Conservation (phyloP, 2,329 filamentous ascomycete genomes). For the Endocalyx cinctus region DNA sequence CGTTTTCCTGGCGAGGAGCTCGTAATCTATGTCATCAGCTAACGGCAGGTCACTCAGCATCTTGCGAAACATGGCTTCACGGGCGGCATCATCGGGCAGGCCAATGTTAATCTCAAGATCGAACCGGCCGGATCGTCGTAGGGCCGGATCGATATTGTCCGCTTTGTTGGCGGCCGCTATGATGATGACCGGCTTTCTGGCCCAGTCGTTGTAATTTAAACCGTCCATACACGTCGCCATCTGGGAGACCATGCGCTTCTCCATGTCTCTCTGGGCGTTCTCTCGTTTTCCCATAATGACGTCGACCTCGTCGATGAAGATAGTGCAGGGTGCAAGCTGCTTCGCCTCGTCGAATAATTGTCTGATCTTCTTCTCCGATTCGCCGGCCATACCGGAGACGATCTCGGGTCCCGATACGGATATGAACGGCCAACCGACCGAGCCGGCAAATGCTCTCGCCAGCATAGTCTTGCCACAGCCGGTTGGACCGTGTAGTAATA, state of each 20-base stretch:
- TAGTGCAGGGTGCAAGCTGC: conserved; percentile 76
- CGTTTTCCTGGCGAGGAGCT: conserved; percentile 71
- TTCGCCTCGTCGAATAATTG: conserved; percentile 87
- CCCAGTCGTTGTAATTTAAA: conserved; percentile 65
- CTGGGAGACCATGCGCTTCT: conserved; percentile 79
- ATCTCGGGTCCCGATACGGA: conserved; percentile 77
- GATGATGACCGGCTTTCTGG: conserved; percentile 74
- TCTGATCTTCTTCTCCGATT: conserved; percentile 81
- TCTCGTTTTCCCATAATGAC: conserved; percentile 84
- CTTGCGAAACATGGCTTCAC: conserved; percentile 72
- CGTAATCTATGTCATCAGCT: conserved; percentile 67
- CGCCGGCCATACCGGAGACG: conserved; percentile 82
- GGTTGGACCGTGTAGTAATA: conserved; percentile 76
- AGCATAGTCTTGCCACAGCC: conserved; percentile 86
- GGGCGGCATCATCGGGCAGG: conserved; percentile 73
- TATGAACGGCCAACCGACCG: conserved; percentile 72
- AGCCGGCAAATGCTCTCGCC: conserved; percentile 72
- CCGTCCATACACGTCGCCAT: conserved; percentile 84
- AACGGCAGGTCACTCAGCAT: conserved; percentile 64
- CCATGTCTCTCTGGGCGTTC: conserved; percentile 80
- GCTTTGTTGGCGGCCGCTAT: conserved; percentile 87
- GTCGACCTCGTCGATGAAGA: conserved; percentile 92
- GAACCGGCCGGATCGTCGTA: conserved; percentile 71
- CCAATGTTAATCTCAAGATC: conserved; percentile 82
- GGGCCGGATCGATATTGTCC: conserved; percentile 76